Evolutionary conservation across 148 eudicot genomes (phyloP).

Genomic region (Oxyria digyna): DNA sequence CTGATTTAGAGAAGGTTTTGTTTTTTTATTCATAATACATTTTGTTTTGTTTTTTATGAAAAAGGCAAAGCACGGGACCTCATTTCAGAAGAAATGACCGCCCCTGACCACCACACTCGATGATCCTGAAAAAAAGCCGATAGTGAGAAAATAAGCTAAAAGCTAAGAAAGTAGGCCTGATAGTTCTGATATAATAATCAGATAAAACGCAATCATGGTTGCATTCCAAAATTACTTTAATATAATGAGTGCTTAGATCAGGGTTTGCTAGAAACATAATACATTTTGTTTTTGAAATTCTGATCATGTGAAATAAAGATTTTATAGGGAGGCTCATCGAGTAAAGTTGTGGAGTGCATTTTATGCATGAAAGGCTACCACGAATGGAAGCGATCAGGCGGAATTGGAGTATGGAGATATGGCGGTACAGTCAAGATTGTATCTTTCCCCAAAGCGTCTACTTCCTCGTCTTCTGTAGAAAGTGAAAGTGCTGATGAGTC

Average conservation of each 20-base stretch:
- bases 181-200: too few relatives aligned
- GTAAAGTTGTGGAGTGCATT: conserved; percentile 92
- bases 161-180: too few relatives aligned
- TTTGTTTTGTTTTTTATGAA: not conserved
- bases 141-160: too few relatives aligned
- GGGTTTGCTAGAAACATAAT: too few relatives aligned
- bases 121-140: too few relatives aligned
- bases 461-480: conserved; percentile 43
- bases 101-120: too few relatives aligned
- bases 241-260: too few relatives aligned
- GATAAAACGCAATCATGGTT: too few relatives aligned
- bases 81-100: too few relatives aligned
- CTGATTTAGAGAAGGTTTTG: conserved; percentile 75
- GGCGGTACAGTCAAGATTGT: conserved; percentile 84
- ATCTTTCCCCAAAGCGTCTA: conserved; percentile 47
- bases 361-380: conserved; percentile 83
- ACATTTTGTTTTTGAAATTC: not conserved
- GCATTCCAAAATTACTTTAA: too few relatives aligned
- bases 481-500: conserved; percentile 82
- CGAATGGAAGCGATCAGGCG: conserved; percentile 90
- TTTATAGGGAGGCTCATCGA: conserved; percentile 78
- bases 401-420: conserved; percentile 83
- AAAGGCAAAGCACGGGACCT: too few relatives aligned
- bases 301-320: conserved; percentile 3
- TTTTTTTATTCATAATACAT: not conserved